Percentiles rank a stretch among this genome's conserved stretches.
These are phyloP conservation scores for Grigorovia yakushimaensis DNA, from an alignment of 805 yeast genomes.

Conservation along the genomic window DNA sequence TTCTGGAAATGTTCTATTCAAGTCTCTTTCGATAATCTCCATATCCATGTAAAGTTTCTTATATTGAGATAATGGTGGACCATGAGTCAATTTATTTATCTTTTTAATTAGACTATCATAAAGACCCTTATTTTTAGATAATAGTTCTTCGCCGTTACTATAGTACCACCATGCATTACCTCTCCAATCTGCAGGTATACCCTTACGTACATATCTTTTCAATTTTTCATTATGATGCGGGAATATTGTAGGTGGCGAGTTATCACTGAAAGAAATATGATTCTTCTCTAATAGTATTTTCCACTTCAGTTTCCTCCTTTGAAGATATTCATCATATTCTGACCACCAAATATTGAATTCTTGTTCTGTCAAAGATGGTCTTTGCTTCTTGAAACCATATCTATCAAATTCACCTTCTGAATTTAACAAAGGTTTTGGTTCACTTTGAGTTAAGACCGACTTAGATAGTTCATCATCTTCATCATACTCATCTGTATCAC, in stretches of 20 bases:
- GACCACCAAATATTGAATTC: conserved; percentile 71
- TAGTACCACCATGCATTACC: conserved; percentile 96
- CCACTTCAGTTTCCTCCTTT: conserved; percentile 73
- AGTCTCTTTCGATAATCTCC: conserved; percentile 88
- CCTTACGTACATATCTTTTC: conserved; percentile 75
- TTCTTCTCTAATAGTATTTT: conserved; percentile 48
- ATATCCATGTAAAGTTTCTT: conserved; percentile 57
- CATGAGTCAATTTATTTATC: conserved; percentile 34
- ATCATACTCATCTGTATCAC: conserved; percentile 5
- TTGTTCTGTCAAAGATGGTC: conserved; percentile 39
- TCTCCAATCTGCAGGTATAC: conserved; percentile 95
- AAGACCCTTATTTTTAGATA: conserved; percentile 61
- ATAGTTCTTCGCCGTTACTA: conserved; percentile 71
- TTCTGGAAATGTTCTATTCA: conserved; percentile 92
- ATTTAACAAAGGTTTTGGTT: background rate
- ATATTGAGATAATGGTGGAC: conserved; percentile 6
- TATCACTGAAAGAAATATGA: conserved; percentile 46
- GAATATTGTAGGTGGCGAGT: conserved; percentile 58
- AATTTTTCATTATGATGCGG: conserved; percentile 74
- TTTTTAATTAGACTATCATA: conserved; percentile 60
- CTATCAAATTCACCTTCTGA: conserved; percentile 42
- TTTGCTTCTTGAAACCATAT: conserved; percentile 77
- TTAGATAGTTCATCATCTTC: background rate
- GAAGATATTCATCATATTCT: conserved; percentile 52
- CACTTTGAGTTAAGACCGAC: background rate